Conservation (phyloP, 2,329 filamentous ascomycete genomes). For the Fusarium gaditjirri region DNA sequence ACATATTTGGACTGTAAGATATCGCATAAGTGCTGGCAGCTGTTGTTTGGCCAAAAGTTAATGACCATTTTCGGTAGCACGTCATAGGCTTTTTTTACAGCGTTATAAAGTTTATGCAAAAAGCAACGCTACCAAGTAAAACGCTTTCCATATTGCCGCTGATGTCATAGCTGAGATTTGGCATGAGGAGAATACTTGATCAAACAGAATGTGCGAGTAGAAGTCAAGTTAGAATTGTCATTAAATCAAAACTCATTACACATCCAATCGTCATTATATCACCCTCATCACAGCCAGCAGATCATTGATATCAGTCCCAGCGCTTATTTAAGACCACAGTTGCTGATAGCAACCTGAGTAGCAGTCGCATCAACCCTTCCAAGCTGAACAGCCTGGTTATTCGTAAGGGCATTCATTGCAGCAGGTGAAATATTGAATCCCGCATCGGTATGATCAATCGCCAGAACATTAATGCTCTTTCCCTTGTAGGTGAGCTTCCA, state of each 20-base stretch:
- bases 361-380: conserved; percentile 64
- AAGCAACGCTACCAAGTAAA: accelerated
- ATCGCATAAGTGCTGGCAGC: neutral
- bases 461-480: conserved; percentile 63
- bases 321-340: conserved; percentile 50
- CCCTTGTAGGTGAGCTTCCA: conserved; percentile 65
- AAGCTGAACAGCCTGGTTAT: conserved; percentile 58
- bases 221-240: neutral
- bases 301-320: neutral
- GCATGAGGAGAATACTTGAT: neutral
- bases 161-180: neutral
- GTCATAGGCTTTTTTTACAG: accelerated
- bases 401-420: conserved; percentile 67
- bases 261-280: neutral
- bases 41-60: neutral
- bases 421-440: conserved; percentile 66
- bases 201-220: accelerated
- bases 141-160: neutral
- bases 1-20: accelerated
- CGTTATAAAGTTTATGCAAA: neutral
- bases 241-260: neutral
- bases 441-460: conserved; percentile 60
- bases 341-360: conserved; percentile 54
- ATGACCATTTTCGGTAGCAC: neutral
- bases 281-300: accelerated